Evolutionary conservation across 108 stramenopile species (phyloP).

Genomic region (Nannochloropsis salina): DNA sequence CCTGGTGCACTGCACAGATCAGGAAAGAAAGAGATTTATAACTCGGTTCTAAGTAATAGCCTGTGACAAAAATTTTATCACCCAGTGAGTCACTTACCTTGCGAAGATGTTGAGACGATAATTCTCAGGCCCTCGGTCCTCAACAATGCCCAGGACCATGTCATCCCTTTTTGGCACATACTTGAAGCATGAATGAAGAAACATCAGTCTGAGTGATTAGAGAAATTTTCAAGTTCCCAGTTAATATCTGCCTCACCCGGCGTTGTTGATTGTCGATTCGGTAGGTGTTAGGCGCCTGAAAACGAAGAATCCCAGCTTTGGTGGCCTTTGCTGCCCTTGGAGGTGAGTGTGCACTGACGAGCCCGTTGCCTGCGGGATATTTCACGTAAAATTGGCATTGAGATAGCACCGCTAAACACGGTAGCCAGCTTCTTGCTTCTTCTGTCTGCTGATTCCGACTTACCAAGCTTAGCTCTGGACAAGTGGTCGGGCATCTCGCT

Average conservation of each 20-base stretch:
- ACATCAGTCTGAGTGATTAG: neutral
- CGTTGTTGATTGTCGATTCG: neutral
- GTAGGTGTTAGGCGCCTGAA: neutral
- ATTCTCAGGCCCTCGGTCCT: neutral
- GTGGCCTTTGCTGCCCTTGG: neutral
- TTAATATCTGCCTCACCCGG: neutral
- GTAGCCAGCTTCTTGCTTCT: too few relatives aligned
- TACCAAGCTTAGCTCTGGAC: neutral
- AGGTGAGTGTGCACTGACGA: neutral
- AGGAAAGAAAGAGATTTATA: neutral
- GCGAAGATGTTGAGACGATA: conserved; percentile 21
- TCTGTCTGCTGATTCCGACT: neutral
- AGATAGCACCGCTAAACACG: too few relatives aligned
- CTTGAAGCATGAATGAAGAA: neutral
- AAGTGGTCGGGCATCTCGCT: neutral
- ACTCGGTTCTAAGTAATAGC: too few relatives aligned
- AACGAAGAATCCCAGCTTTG: neutral
- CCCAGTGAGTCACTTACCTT: neutral
- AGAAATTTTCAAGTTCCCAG: neutral
- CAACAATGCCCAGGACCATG: conserved; percentile 18
- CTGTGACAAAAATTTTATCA: too few relatives aligned
- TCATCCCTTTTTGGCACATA: neutral
- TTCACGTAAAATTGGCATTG: too few relatives aligned
- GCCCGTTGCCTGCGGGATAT: neutral
- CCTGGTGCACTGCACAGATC: conserved; percentile 14